phyloP scores from a whole-genome alignment of 106 monocot genomes.

The Allium sativum region DNA sequence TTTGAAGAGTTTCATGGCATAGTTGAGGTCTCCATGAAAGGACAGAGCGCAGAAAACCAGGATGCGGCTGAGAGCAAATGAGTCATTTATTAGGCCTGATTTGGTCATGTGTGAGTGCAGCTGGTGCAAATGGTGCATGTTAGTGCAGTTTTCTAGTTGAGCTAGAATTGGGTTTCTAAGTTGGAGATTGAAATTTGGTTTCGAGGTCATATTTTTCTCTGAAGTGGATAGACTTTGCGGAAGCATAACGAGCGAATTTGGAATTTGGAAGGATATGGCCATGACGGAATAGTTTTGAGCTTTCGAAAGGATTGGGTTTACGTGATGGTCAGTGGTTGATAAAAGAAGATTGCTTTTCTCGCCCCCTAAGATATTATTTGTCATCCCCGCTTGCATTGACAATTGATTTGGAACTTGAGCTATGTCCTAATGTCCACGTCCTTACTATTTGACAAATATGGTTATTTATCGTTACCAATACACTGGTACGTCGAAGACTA shows the following conservation, averaged over 20 bases:
- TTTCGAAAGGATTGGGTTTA: too few species aligned
- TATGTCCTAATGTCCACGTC: too few species aligned
- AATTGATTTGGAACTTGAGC: too few species aligned
- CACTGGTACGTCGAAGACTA: too few species aligned
- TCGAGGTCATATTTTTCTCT: neutral
- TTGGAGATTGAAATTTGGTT: constrained; percentile 6
- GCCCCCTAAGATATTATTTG: too few species aligned
- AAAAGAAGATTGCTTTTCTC: too few species aligned
- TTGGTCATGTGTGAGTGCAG: constrained; percentile 18
- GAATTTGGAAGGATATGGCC: neutral
- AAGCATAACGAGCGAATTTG: neutral
- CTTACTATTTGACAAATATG: too few species aligned
- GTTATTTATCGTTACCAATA: too few species aligned
- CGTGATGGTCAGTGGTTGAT: too few species aligned
- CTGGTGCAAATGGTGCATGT: constrained; percentile 14
- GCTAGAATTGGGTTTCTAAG: constrained; percentile 13
- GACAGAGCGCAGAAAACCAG: constrained; percentile 21
- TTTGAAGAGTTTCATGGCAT: constrained; percentile 17
- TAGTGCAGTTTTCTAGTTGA: constrained; percentile 9
- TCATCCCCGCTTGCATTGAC: too few species aligned
- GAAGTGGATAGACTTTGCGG: constrained; percentile 7
- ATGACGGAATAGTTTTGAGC: too few species aligned
- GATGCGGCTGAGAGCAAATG: constrained; percentile 22
- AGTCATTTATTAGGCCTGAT: constrained; percentile 13
- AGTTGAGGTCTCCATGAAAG: constrained; percentile 12